These are phyloP conservation scores for Escovopsis sp. DNA, from an alignment of 2,329 filamentous ascomycete species.

Conservation along the genomic window DNA sequence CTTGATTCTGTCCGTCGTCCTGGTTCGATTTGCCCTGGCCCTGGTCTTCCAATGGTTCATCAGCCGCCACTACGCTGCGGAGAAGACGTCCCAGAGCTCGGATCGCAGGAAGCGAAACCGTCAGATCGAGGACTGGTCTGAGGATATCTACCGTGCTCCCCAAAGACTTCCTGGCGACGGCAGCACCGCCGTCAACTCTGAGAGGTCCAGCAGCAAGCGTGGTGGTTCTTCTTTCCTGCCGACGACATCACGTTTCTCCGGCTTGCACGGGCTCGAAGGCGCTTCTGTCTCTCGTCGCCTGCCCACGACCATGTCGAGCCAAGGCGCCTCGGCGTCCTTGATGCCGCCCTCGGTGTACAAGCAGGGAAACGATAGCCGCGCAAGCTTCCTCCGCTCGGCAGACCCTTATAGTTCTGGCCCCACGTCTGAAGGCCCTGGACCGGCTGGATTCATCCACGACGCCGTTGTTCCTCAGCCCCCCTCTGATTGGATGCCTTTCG, in stretches of 20 bases:
- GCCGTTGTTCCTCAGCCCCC: constrained; percentile 91
- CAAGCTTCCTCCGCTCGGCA: constrained; percentile 45
- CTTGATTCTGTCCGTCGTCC: constrained; percentile 82
- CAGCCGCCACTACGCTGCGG: constrained; percentile 67
- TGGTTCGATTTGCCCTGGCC: constrained; percentile 75
- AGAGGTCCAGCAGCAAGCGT: constrained; percentile 59
- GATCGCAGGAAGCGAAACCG: constrained; percentile 73
- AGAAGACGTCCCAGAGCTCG: constrained; percentile 69
- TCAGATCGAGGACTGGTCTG: constrained; percentile 95
- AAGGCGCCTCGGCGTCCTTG: constrained; percentile 59
- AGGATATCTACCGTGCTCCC: constrained; percentile 91
- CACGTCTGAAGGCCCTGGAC: constrained; percentile 56
- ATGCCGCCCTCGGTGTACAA: constrained; percentile 62
- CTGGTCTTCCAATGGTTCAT: constrained; percentile 95
- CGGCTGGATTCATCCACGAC: constrained; percentile 91
- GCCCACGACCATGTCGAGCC: constrained; percentile 92
- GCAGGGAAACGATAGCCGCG: constrained; percentile 45
- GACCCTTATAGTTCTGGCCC: constrained; percentile 41
- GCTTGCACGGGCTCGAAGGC: constrained; percentile 67
- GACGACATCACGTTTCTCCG: constrained; percentile 87
- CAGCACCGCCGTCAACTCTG: constrained; percentile 47
- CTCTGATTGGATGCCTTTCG: constrained; percentile 93
- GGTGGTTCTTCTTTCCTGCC: constrained; percentile 69
- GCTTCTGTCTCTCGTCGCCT: constrained; percentile 31
- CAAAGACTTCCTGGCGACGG: constrained; percentile 65